A percentile compares a stretch with the other conserved stretches of the same genome.
These are phyloP conservation scores for Podospora australis DNA, from an alignment of 495 filamentous ascomycete genomes.

Conservation along the genomic window DNA sequence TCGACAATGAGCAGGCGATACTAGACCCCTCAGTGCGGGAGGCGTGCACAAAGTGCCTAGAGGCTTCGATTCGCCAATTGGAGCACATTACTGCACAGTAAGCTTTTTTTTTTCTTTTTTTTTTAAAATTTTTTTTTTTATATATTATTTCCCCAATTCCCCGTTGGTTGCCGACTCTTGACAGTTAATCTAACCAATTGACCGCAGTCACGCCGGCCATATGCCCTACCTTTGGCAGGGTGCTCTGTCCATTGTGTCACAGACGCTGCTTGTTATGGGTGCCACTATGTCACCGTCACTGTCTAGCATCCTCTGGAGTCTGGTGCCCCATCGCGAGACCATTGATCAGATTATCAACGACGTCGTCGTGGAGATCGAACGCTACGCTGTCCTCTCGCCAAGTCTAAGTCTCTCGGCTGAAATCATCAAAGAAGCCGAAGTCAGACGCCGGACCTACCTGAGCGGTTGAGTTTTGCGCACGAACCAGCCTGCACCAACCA, in stretches of 20 bases:
- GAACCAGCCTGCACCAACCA: conserved; percentile 1
- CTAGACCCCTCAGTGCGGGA: conserved; percentile 65
- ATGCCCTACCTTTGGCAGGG: conserved; percentile 87
- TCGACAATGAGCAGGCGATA: conserved; percentile 68
- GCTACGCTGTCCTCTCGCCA: conserved; percentile 66
- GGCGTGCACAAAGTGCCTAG: conserved; percentile 73
- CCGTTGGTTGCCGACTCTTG: conserved; percentile 16
- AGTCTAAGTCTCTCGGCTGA: conserved; percentile 66
- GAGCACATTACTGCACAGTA: conserved; percentile 73
- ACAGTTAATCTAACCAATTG: conserved; percentile 38
- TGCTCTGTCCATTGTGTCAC: conserved; percentile 72
- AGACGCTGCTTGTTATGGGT: conserved; percentile 74
- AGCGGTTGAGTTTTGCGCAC: conserved; percentile 31
- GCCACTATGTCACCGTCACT: conserved; percentile 75
- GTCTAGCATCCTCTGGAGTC: conserved; percentile 57
- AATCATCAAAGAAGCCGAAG: conserved; percentile 72
- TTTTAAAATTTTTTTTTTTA: too few relatives aligned
- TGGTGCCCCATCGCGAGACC: conserved; percentile 45
- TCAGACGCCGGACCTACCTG: conserved; percentile 51
- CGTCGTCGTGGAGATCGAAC: conserved; percentile 65
- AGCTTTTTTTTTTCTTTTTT: too few relatives aligned
- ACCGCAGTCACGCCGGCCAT: conserved; percentile 66
- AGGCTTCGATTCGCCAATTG: conserved; percentile 71
- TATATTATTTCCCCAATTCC: conserved; percentile 6
- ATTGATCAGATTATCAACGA: conserved; percentile 70